Conservation (phyloP, 2,329 filamentous ascomycete species). For the Pezicula neosporulosa region DNA sequence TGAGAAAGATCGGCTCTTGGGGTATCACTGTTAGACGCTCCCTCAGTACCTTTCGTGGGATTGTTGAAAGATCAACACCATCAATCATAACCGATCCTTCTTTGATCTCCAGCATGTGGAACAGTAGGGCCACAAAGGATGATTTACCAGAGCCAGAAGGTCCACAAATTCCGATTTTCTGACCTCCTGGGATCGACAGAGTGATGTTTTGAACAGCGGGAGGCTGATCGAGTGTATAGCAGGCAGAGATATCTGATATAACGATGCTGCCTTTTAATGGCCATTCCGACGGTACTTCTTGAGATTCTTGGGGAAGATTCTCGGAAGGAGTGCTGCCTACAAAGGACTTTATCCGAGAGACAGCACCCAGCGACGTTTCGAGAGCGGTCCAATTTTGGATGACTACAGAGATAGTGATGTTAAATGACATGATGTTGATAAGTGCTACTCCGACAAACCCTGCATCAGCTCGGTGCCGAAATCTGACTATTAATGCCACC, state of each 20-base stretch:
- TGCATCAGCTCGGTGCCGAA: constrained; percentile 17
- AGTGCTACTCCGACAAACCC: constrained; percentile 24
- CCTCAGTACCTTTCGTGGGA: constrained; percentile 41
- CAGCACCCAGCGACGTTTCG: constrained; percentile 20
- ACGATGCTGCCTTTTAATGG: constrained; percentile 24
- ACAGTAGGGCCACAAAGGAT: constrained; percentile 41
- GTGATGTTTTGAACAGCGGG: constrained; percentile 24
- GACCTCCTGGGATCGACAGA: constrained; percentile 43
- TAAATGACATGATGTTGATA: constrained; percentile 22
- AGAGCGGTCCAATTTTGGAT: constrained; percentile 17
- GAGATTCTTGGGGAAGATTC: constrained; percentile 8
- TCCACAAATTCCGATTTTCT: constrained; percentile 48
- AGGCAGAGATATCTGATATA: constrained; percentile 24
- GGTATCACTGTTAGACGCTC: constrained; percentile 33
- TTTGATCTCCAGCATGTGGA: constrained; percentile 44
- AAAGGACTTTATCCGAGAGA: constrained; percentile 14
- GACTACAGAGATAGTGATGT: constrained; percentile 12
- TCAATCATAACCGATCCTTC: constrained; percentile 42
- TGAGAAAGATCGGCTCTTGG: constrained; percentile 48
- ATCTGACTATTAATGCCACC: constrained; percentile 27
- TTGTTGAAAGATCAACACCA: constrained; percentile 37
- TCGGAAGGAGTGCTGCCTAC: constrained; percentile 9
- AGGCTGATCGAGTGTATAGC: constrained; percentile 20
- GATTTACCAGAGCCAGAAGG: constrained; percentile 39
- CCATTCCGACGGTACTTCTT: constrained; percentile 13